Conservation (phyloP, 2,329 filamentous ascomycete species). For the Xylariomycetidae sp. region DNA sequence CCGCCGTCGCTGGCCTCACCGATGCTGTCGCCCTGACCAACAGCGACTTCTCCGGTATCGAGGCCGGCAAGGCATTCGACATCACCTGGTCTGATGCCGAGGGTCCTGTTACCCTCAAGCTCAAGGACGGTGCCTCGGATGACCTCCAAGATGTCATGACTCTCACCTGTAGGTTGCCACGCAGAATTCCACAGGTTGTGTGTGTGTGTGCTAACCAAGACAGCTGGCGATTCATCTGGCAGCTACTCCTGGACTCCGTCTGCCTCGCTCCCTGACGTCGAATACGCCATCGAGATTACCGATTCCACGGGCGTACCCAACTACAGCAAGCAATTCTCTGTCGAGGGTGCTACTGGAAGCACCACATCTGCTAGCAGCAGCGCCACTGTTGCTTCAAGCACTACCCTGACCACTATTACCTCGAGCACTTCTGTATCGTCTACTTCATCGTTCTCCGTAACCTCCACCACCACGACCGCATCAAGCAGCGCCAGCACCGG, state of each 20-base stretch:
- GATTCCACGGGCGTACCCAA: constrained; percentile 37
- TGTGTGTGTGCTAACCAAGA: constrained; percentile 10
- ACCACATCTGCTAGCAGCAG: constrained; percentile 10
- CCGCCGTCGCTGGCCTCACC: constrained; percentile 26
- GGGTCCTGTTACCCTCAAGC: constrained; percentile 37
- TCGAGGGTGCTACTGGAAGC: constrained; percentile 21
- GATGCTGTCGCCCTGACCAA: constrained; percentile 31
- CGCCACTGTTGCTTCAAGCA: constrained; percentile 5
- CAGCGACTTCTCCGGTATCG: constrained; percentile 28
- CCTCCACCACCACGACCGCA: constrained; percentile 2
- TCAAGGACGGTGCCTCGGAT: constrained; percentile 33
- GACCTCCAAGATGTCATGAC: constrained; percentile 31
- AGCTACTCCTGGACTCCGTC: constrained; percentile 36
- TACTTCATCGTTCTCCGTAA: not conserved
- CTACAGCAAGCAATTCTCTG: constrained; percentile 38
- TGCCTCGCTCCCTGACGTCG: constrained; percentile 30
- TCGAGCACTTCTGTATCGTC: constrained; percentile 9
- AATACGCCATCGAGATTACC: constrained; percentile 42
- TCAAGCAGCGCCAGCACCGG: constrained; percentile 1
- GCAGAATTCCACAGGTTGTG: not conserved
- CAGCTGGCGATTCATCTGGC: constrained; percentile 29
- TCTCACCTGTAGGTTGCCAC: constrained; percentile 31
- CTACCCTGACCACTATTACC: constrained; percentile 8
- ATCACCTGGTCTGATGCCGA: constrained; percentile 37
- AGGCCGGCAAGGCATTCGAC: constrained; percentile 35